These are phyloP conservation scores for Olyra latifolia DNA, from an alignment of 176 grass and related monocot species.

Conservation along the genomic window DNA sequence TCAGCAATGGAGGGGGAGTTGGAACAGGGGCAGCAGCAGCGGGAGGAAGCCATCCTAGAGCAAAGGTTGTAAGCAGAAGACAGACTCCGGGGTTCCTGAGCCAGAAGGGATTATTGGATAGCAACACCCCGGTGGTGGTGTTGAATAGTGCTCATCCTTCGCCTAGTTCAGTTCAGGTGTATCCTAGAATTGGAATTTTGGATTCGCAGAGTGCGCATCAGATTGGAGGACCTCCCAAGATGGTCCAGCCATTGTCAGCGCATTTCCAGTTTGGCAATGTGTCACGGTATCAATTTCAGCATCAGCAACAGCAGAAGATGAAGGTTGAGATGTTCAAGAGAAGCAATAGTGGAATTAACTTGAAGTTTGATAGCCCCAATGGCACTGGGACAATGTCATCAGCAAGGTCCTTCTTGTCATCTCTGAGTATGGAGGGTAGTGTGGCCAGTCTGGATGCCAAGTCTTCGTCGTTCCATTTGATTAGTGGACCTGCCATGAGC, in stretches of 20 bases:
- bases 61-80: constrained; percentile 42
- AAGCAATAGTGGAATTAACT: constrained; percentile 60
- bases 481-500: constrained; percentile 45
- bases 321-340: constrained; percentile 73
- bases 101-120: constrained; percentile 54
- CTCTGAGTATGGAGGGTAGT: constrained; percentile 77
- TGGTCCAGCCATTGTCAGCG: constrained; percentile 47
- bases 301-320: constrained; percentile 71
- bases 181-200: constrained; percentile 37
- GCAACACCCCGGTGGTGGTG: constrained; percentile 4
- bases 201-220: constrained; percentile 23
- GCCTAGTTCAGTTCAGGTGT: constrained; percentile 41
- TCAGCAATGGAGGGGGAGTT: constrained; percentile 25
- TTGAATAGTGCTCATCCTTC: constrained; percentile 42
- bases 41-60: constrained; percentile 53
- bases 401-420: constrained; percentile 58
- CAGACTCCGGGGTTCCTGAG: constrained; percentile 29
- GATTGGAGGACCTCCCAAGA: constrained; percentile 33
- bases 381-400: constrained; percentile 56
- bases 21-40: background rate
- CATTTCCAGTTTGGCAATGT: constrained; percentile 46
- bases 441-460: constrained; percentile 68
- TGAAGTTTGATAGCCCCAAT: constrained; percentile 70
- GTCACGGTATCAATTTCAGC: constrained; percentile 55
- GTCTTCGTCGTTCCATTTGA: constrained; percentile 64